phyloP scores from a whole-genome alignment of 2,329 filamentous ascomycete genomes.

The Ophiostoma ulmi region DNA sequence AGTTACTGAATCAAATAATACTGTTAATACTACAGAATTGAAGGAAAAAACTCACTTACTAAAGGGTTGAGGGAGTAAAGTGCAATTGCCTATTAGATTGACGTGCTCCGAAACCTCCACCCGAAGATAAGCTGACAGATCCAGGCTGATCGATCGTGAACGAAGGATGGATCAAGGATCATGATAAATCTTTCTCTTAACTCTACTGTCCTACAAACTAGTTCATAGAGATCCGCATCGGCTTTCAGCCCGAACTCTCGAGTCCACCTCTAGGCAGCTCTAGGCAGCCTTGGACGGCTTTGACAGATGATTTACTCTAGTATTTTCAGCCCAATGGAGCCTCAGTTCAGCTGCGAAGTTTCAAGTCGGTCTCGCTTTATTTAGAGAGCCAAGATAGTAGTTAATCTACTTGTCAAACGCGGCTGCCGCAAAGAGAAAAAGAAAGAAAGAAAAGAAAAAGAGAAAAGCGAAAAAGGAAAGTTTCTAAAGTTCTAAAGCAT shows the following conservation, averaged over 20 bases:
- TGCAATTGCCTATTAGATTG: too few species aligned
- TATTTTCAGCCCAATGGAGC: not conserved
- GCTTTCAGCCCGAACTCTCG: not conserved
- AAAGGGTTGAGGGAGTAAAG: too few species aligned
- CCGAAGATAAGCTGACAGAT: too few species aligned
- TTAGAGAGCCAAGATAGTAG: not conserved
- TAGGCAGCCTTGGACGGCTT: too few species aligned
- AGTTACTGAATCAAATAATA: too few species aligned
- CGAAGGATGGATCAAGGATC: too few species aligned
- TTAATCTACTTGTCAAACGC: not conserved
- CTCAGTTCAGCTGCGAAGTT: not conserved
- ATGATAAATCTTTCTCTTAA: too few species aligned
- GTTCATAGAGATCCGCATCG: not conserved
- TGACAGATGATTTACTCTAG: not conserved
- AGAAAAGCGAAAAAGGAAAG: not conserved
- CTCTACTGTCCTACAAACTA: too few species aligned
- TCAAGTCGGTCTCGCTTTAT: not conserved
- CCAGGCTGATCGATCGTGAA: too few species aligned
- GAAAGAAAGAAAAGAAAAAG: not conserved
- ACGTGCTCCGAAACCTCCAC: too few species aligned
- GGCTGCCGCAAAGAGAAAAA: not conserved
- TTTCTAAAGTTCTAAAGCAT: not conserved
- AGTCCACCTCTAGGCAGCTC: not conserved
- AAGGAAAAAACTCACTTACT: too few species aligned
- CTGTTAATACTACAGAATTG: too few species aligned